Base-by-base conservation (phyloP, 1,284 basidiomycete species). In the Melampsora americana region DNA sequence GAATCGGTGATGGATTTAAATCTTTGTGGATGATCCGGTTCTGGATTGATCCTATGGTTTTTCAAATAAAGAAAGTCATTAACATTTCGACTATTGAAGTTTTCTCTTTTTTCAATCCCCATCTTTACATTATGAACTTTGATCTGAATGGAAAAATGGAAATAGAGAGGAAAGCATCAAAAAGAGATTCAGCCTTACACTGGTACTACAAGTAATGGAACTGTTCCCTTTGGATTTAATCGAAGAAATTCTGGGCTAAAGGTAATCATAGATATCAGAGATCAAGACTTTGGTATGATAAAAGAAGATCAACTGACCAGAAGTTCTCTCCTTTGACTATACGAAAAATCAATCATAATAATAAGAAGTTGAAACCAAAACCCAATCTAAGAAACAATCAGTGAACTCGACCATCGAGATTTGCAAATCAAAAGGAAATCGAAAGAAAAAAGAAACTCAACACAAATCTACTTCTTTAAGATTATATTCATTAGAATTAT, bases 261-360 rank as follows among this genome's bases (percentile, higher is more conserved):
- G 12, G 53, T 9, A 56, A 56, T 53, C 18, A 2, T 5, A 56
- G n/a, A n/a, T 18, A 42, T 56, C 53, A 56, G 26, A 16, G 1
- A 56, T 56, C 20, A 23, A 23, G 53, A 56, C 26, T 23, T 53
- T 56, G 1, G 53, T 1, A 12, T n/a, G n/a, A n/a, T n/a, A n/a
- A n/a, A n/a, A 53, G 23, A 56, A 56, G 20, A n/a, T 28, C 20
- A n/a, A n/a, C 53, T 28, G 3, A 56, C 53, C 53, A 56, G 12
- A 56, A 56, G 12, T 56, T 56, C 20, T 56, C 53, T 56, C 53
- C 53, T 56, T 56, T 56, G 53, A 56, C 53, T 56, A 56, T 12
- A 5, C 53, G 18, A 23, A 56, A 56, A 23, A n/a, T n/a, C n/a
- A n/a, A n/a, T n/a, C n/a, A n/a, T n/a, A n/a, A n/a, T n/a, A n/a